These are phyloP conservation scores for Balansia obtecta DNA, from an alignment of 2,329 filamentous ascomycete genomes.

Conservation along the genomic window DNA sequence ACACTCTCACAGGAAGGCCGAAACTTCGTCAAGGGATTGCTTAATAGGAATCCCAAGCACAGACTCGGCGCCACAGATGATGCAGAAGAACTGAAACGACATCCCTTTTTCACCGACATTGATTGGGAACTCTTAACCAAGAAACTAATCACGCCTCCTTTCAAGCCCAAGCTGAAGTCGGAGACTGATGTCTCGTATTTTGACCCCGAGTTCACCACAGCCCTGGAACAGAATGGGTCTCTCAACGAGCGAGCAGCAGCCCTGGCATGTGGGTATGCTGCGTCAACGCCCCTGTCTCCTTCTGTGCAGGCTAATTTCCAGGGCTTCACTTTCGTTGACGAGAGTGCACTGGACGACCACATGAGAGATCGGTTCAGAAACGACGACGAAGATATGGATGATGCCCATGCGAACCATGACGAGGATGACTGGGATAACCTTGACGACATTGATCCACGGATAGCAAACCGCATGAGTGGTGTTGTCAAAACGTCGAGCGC, in stretches of 20 bases:
- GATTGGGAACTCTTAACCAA: conserved; percentile 81
- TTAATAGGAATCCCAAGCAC: conserved; percentile 95
- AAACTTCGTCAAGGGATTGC: conserved; percentile 93
- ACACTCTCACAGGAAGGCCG: conserved; percentile 88
- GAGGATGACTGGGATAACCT: conserved; percentile 49
- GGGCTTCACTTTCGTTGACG: conserved; percentile 97
- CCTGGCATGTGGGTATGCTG: conserved; percentile 71
- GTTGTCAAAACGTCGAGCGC: conserved; percentile 43
- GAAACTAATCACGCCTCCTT: conserved; percentile 90
- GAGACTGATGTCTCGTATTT: conserved; percentile 97
- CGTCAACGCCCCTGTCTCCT: conserved; percentile 84
- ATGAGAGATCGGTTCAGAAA: conserved; percentile 42
- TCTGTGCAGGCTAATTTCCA: conserved; percentile 97
- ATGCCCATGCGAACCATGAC: conserved; percentile 29
- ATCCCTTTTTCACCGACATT: conserved; percentile 88
- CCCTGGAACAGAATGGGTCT: conserved; percentile 73
- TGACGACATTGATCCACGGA: conserved; percentile 39
- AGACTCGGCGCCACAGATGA: conserved; percentile 82
- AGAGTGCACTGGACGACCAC: conserved; percentile 84
- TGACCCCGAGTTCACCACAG: conserved; percentile 95
- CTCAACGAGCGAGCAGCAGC: conserved; percentile 85
- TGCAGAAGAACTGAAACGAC: conserved; percentile 85
- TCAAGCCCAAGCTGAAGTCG: conserved; percentile 94
- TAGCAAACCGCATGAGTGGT: conserved; percentile 50
- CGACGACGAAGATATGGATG: conserved; percentile 49